phyloP scores from a whole-genome alignment of 108 stramenopile genomes.

The Skeletonema costatum region DNA sequence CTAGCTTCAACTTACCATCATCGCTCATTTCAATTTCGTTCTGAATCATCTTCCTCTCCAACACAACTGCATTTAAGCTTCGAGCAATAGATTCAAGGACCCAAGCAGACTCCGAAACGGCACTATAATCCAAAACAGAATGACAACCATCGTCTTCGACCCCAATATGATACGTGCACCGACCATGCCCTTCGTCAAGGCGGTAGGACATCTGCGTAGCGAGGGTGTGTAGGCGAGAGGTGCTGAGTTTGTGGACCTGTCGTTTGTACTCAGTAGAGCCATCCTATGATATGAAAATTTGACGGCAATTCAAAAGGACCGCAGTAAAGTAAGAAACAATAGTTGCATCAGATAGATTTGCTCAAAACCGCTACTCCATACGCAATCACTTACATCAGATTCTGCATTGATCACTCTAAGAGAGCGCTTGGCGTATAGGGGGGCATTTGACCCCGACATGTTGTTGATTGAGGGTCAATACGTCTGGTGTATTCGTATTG shows the following conservation, averaged over 20 bases:
- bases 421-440: constrained; percentile 17
- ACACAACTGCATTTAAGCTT: constrained; percentile 76
- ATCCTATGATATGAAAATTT: constrained; percentile 34
- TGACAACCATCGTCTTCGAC: constrained; percentile 91
- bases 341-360: background rate
- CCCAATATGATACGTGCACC: constrained; percentile 72
- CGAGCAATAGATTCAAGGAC: constrained; percentile 76
- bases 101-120: constrained; percentile 65
- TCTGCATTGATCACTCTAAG: constrained; percentile 40
- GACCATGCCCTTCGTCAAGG: constrained; percentile 78
- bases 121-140: constrained; percentile 68
- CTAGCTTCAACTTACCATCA: constrained; percentile 30
- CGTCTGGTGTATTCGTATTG: too few relatives aligned
- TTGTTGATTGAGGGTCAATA: background rate
- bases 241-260: constrained; percentile 62
- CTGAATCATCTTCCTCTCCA: constrained; percentile 79
- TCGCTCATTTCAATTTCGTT: constrained; percentile 59
- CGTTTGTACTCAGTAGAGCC: constrained; percentile 87
- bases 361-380: background rate
- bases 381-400: constrained; percentile 29
- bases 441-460: background rate
- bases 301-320: background rate
- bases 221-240: constrained; percentile 72
- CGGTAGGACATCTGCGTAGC: constrained; percentile 89
- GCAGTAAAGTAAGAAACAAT: background rate